Percentiles rank a stretch among this genome's conserved stretches.
Conservation (phyloP, 2,329 filamentous ascomycete genomes). For the Aspergillus sp. region DNA sequence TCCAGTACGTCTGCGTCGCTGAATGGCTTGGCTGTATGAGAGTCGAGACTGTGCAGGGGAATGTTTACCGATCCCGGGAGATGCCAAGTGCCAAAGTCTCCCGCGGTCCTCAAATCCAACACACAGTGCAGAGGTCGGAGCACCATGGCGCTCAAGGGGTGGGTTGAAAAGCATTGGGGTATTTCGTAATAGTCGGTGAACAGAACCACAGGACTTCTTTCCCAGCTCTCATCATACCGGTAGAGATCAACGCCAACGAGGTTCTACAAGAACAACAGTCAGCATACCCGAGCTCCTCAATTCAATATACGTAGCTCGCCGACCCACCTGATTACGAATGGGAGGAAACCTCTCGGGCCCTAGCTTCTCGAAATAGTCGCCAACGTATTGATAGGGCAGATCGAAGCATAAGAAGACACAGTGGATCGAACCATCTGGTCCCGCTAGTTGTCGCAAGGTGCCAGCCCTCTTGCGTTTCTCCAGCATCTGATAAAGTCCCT, state of each 20-base stretch:
- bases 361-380: constrained; percentile 62
- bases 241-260: constrained; percentile 55
- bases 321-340: constrained; percentile 50
- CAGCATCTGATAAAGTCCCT: constrained; percentile 55
- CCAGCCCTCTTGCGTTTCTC: constrained; percentile 52
- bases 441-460: constrained; percentile 48
- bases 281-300: constrained; percentile 3
- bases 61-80: constrained; percentile 51
- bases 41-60: constrained; percentile 43
- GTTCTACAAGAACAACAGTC: constrained; percentile 34
- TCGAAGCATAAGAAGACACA: constrained; percentile 66
- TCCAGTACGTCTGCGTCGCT: constrained; percentile 47
- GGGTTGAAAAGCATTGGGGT: constrained; percentile 22
- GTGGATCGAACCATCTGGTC: constrained; percentile 50
- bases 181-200: constrained; percentile 43
- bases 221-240: constrained; percentile 60
- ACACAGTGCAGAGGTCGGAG: constrained; percentile 38
- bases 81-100: constrained; percentile 48
- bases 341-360: constrained; percentile 51
- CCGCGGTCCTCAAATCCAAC: constrained; percentile 49
- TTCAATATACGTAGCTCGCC: background rate
- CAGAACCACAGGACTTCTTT: constrained; percentile 46
- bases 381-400: constrained; percentile 64
- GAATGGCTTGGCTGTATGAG: constrained; percentile 49
- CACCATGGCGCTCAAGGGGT: constrained; percentile 25